phyloP scores from a whole-genome alignment of 2,329 filamentous ascomycete genomes.

The Phoma herbarum region DNA sequence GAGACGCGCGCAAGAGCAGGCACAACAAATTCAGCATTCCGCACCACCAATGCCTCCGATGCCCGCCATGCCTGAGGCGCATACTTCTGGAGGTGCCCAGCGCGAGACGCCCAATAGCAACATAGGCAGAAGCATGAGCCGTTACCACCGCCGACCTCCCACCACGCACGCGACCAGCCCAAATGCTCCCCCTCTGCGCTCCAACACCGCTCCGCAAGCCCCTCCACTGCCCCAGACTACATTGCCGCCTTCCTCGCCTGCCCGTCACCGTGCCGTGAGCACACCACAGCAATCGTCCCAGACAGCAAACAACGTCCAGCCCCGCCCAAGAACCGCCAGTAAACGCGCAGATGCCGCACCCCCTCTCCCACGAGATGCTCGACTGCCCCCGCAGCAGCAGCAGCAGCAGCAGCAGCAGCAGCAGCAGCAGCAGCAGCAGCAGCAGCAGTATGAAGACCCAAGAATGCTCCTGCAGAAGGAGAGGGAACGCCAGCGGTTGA shows the following conservation, averaged over 20 bases:
- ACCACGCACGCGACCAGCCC: constrained; percentile 39
- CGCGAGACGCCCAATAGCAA: constrained; percentile 19
- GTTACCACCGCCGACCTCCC: constrained; percentile 50
- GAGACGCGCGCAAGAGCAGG: constrained; percentile 55
- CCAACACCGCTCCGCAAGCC: constrained; percentile 35
- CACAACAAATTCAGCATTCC: constrained; percentile 24
- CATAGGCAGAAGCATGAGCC: constrained; percentile 51
- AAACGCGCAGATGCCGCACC: constrained; percentile 32
- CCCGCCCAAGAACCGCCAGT: constrained; percentile 39
- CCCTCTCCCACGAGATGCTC: constrained; percentile 25
- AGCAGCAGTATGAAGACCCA: constrained; percentile 44
- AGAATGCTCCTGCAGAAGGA: constrained; percentile 45
- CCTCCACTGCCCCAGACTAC: constrained; percentile 24
- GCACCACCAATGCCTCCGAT: constrained; percentile 33
- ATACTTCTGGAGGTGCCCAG: constrained; percentile 8
- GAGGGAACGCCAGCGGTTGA: constrained; percentile 40
- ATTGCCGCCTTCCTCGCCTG: constrained; percentile 24
- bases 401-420: constrained; percentile 33
- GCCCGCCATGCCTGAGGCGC: constrained; percentile 15
- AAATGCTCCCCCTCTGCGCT: constrained; percentile 34
- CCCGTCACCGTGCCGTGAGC: constrained; percentile 41
- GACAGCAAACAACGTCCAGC: constrained; percentile 34
- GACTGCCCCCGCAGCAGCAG: constrained; percentile 34
- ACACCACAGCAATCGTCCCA: constrained; percentile 36
- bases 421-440: constrained; percentile 34